phyloP scores from a whole-genome alignment of 148 eudicot genomes.

The Fagopyrum homotropicum region DNA sequence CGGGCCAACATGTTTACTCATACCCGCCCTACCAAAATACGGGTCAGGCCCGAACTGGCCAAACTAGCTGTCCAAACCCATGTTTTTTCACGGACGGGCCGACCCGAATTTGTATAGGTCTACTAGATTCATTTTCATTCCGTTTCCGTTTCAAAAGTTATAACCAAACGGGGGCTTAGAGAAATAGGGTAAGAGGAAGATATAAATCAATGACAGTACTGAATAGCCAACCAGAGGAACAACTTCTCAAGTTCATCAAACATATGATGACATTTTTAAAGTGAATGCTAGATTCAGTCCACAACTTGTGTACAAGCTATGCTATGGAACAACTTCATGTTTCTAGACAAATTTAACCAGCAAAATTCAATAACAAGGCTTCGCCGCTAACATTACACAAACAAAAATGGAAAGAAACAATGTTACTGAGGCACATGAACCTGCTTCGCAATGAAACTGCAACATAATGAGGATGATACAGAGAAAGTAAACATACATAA shows the following conservation, averaged over 20 bases:
- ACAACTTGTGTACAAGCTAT: not conserved
- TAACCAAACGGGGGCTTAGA: too few species aligned
- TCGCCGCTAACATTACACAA: constrained; percentile 4
- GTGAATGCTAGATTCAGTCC: not conserved
- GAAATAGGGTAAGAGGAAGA: too few species aligned
- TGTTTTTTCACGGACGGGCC: too few species aligned
- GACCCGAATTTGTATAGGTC: too few species aligned
- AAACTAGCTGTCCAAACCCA: too few species aligned
- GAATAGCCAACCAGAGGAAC: not conserved
- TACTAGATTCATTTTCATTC: too few species aligned
- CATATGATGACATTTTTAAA: not conserved
- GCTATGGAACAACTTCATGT: not conserved
- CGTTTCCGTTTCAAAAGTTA: too few species aligned
- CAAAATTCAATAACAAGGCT: not conserved
- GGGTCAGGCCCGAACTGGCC: too few species aligned
- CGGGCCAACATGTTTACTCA: too few species aligned
- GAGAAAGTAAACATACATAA: not conserved
- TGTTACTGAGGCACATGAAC: not conserved
- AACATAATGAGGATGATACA: not conserved
- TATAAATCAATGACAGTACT: too few species aligned
- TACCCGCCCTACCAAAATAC: too few species aligned
- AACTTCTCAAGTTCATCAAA: not conserved
- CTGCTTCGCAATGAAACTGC: not conserved
- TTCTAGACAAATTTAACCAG: not conserved
- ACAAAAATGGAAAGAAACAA: constrained; percentile 6